A percentile compares a stretch with the other conserved stretches of the same genome.
These are phyloP conservation scores for Penicillium palitans DNA, from an alignment of 2,329 filamentous ascomycete species.

Conservation along the genomic window DNA sequence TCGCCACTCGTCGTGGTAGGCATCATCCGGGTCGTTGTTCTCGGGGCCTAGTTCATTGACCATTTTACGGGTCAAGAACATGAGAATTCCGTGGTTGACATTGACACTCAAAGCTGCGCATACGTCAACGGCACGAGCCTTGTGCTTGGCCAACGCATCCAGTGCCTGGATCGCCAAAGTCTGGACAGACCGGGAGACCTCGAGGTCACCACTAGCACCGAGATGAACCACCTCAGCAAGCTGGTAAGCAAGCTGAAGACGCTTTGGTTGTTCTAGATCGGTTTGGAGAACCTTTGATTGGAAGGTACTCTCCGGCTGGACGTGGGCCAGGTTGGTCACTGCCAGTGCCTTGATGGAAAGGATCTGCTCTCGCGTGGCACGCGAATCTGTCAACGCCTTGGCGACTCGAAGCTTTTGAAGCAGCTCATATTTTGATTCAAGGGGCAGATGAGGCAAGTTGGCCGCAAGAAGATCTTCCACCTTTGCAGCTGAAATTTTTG, in stretches of 20 bases:
- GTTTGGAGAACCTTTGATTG: conserved; percentile 81
- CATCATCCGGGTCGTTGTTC: conserved; percentile 57
- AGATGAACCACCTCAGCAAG: conserved; percentile 89
- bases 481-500: conserved; percentile 44
- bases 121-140: conserved; percentile 75
- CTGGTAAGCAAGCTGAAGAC: conserved; percentile 87
- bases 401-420: conserved; percentile 80
- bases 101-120: conserved; percentile 90
- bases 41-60: conserved; percentile 75
- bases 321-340: conserved; percentile 86
- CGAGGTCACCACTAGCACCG: conserved; percentile 65
- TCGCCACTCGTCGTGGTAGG: conserved; percentile 82
- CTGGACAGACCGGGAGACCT: conserved; percentile 74
- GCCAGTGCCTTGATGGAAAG: conserved; percentile 81
- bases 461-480: conserved; percentile 41
- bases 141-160: conserved; percentile 80
- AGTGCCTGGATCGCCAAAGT: conserved; percentile 78
- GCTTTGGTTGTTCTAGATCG: conserved; percentile 84
- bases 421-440: conserved; percentile 75
- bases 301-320: conserved; percentile 80
- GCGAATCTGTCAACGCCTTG: conserved; percentile 70
- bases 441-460: conserved; percentile 64
- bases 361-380: conserved; percentile 69
- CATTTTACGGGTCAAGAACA: conserved; percentile 89
- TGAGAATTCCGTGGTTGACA: conserved; percentile 91